These are phyloP conservation scores for Trichosporon coremiiforme DNA, from an alignment of 1,284 basidiomycete genomes.

Conservation along the genomic window DNA sequence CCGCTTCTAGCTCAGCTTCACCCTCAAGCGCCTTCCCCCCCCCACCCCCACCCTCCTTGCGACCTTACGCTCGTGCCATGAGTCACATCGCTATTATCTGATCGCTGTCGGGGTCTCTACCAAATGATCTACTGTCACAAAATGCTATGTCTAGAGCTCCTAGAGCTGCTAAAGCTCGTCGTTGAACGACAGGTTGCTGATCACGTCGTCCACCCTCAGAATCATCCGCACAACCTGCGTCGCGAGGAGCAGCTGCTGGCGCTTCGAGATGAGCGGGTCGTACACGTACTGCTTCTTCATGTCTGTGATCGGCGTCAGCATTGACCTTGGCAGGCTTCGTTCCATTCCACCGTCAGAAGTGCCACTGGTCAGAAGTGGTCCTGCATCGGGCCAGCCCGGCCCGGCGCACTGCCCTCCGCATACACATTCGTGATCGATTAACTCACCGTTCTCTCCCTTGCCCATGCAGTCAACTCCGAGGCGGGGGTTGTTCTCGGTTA, in stretches of 20 bases:
- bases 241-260: constrained; percentile 95
- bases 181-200: constrained; percentile 27
- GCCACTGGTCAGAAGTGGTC: no score
- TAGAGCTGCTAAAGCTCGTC: no score
- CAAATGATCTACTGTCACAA: constrained; percentile 18
- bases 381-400: background rate
- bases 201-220: constrained; percentile 55
- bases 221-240: constrained; percentile 72
- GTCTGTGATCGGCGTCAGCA: constrained; percentile 61
- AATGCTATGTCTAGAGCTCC: constrained; percentile 20
- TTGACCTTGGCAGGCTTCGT: background rate
- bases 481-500: constrained; percentile 79
- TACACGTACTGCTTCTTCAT: constrained; percentile 98
- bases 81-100: constrained; percentile 13
- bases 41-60: no score
- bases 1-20: no score
- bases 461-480: constrained; percentile 93
- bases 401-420: no score
- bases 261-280: constrained; percentile 94
- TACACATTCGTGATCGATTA: background rate
- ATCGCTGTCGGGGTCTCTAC: constrained; percentile 15
- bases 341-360: background rate
- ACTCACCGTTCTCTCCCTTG: constrained; percentile 78
- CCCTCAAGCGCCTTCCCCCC: no score
- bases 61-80: constrained; percentile 4